Evolutionary conservation across 768 basidiomycete species (phyloP).

Genomic region (Suillus hirtellus): DNA sequence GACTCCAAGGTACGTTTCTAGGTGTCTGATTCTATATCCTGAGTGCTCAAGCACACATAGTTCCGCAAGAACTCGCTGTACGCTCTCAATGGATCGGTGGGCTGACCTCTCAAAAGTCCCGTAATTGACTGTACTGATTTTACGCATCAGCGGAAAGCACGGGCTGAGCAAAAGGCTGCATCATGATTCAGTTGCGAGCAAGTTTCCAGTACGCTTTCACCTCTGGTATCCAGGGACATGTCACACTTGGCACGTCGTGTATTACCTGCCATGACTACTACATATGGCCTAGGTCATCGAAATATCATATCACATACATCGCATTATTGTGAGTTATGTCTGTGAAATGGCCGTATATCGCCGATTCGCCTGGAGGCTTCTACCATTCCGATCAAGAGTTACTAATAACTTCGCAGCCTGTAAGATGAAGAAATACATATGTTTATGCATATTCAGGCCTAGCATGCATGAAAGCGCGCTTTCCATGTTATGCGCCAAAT

Average conservation of each 20-base stretch:
- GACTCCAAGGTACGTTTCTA: conserved; percentile 66
- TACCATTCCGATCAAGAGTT: conserved; percentile 49
- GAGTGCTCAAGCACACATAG: conserved; percentile 37
- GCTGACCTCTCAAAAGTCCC: conserved; percentile 25
- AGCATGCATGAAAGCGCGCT: too few species aligned
- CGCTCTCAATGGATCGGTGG: conserved; percentile 74
- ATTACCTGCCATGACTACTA: conserved; percentile 19
- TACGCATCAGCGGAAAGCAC: conserved; percentile 60
- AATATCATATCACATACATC: conserved; percentile 14
- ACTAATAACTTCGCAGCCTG: conserved; percentile 72
- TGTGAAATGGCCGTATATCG: conserved; percentile 23
- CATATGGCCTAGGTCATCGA: conserved; percentile 20
- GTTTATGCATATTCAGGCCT: conserved; percentile 71
- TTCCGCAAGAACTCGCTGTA: conserved; percentile 83
- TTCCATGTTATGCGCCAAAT: conserved; percentile 73
- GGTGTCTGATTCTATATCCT: not conserved
- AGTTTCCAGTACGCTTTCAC: not conserved
- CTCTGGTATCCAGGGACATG: not conserved
- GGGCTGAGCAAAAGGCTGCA: conserved; percentile 57
- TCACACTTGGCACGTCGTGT: not conserved
- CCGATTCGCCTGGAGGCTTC: conserved; percentile 29
- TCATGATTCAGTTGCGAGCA: conserved; percentile 17
- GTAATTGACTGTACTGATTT: conserved; percentile 2
- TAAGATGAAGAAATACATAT: conserved; percentile 25
- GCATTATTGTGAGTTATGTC: conserved; percentile 19